Conservation (phyloP, 2,329 filamentous ascomycete genomes). For the Arthrinium phaeospermum region DNA sequence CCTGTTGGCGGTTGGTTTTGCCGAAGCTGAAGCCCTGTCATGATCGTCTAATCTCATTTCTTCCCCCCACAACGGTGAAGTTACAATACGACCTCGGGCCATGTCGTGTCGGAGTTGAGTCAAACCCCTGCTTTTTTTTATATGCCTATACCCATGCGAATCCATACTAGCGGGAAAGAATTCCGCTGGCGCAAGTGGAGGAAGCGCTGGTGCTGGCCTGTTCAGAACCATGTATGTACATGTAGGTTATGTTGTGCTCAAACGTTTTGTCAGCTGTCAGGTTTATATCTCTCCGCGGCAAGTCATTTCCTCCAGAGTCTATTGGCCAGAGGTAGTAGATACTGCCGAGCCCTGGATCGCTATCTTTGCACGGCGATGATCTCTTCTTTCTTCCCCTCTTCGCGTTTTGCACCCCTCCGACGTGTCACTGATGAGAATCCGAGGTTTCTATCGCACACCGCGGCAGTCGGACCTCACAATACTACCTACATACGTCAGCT, state of each 20-base stretch:
- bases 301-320: background rate
- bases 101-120: slow-evolving; percentile 14
- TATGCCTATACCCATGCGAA: background rate
- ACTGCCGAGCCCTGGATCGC: background rate
- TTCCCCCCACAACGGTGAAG: slow-evolving; percentile 1
- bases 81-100: slow-evolving; percentile 9
- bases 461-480: background rate
- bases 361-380: background rate
- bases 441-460: background rate
- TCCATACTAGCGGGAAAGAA: background rate
- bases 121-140: background rate
- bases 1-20: background rate
- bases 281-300: background rate
- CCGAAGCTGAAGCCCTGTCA: background rate
- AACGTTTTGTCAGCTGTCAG: background rate
- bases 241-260: background rate
- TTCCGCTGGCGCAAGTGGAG: background rate
- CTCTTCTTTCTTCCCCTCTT: background rate
- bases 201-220: background rate
- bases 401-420: background rate
- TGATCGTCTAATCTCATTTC: slow-evolving; percentile 10
- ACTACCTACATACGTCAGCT: background rate
- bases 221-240: background rate
- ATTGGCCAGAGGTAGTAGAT: background rate
- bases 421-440: background rate